Conservation (phyloP, 2,329 filamentous ascomycete species). For the Aspergillus costaricaensis region DNA sequence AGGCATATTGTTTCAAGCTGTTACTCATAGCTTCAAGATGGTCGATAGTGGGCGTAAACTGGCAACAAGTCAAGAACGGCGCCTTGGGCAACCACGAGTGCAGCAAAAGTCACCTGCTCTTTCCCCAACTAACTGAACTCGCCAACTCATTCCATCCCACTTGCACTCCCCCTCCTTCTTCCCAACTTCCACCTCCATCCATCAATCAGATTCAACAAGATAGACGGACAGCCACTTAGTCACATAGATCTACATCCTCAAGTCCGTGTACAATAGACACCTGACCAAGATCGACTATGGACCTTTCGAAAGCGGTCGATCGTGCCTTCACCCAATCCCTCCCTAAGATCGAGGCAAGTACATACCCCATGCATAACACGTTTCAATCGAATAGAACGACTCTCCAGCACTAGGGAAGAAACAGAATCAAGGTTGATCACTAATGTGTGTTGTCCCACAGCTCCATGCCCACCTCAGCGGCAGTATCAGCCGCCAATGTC, state of each 20-base stretch:
- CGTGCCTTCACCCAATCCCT: conserved; percentile 34
- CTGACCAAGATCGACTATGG: conserved; percentile 22
- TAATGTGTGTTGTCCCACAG: conserved; percentile 42
- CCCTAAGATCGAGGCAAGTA: conserved; percentile 41
- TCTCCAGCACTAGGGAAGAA: background rate
- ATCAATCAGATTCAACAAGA: background rate
- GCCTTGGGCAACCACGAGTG: background rate
- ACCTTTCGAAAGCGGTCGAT: conserved; percentile 30
- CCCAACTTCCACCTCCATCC: background rate
- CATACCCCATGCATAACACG: background rate
- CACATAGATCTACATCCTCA: background rate
- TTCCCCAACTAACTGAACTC: background rate
- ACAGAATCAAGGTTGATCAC: conserved; percentile 6
- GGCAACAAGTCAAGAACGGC: background rate
- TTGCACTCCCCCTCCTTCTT: background rate
- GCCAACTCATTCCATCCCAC: background rate
- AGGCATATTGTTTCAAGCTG: background rate
- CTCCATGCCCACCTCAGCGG: conserved; percentile 80
- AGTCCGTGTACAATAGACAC: background rate
- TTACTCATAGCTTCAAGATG: background rate
- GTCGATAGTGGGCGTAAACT: background rate
- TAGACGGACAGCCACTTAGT: background rate
- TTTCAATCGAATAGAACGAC: background rate
- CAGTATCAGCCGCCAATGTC: conserved; percentile 70
- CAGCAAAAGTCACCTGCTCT: conserved; percentile 1